Percentiles rank a stretch among this genome's conserved stretches.
Evolutionary conservation across 306 rosid genomes (phyloP).

Genomic region (Rosa lucieae): DNA sequence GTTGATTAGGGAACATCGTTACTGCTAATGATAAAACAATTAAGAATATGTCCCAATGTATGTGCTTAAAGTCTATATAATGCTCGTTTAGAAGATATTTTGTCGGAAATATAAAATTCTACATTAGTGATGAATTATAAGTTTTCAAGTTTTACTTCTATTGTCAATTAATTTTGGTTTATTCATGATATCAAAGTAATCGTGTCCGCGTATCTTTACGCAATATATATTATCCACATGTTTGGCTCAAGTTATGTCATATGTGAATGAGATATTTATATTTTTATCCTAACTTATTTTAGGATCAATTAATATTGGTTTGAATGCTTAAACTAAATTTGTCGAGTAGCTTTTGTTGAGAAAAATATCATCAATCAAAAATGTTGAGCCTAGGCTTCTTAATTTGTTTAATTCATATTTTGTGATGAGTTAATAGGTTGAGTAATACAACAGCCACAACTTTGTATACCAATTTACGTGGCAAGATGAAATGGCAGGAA

Average conservation of each 20-base stretch:
- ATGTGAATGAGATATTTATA: too few relatives aligned
- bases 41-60: neutral
- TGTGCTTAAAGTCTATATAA: neutral
- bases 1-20: neutral
- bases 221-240: too few relatives aligned
- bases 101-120: neutral
- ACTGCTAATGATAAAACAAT: neutral
- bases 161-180: neutral
- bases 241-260: neutral
- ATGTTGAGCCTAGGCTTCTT: neutral
- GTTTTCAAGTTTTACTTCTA: neutral
- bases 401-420: neutral
- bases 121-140: neutral
- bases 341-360: neutral
- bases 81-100: neutral
- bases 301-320: too few relatives aligned
- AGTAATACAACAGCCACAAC: neutral
- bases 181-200: neutral
- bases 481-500: neutral
- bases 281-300: neutral
- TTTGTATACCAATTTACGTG: neutral
- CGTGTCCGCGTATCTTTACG: too few relatives aligned
- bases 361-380: neutral
- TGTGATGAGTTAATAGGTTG: too few relatives aligned
- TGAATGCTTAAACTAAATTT: neutral